Conservation (phyloP, 139 green algal genomes). For the Ettlia oleoabundans region DNA sequence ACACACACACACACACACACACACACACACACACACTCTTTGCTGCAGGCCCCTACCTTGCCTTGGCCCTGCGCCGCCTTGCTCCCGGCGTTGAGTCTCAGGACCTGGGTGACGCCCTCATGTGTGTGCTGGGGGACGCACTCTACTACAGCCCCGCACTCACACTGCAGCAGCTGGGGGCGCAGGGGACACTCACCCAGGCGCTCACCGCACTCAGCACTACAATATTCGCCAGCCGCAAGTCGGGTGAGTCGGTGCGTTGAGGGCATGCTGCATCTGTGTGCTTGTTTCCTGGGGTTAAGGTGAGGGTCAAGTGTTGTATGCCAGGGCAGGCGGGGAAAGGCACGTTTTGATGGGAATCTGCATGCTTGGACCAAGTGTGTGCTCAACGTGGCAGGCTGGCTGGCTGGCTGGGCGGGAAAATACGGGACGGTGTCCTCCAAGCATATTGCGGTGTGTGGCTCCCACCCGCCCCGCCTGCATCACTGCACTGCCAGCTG, state of each 20-base stretch:
- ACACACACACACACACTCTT: neutral
- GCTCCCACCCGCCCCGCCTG: too few relatives aligned
- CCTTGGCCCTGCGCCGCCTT: slow-evolving; percentile 25
- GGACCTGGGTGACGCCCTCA: slow-evolving; percentile 65
- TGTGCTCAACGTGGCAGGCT: too few relatives aligned
- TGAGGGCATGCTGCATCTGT: too few relatives aligned
- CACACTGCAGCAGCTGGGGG: slow-evolving; percentile 66
- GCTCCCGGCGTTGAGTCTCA: slow-evolving; percentile 7
- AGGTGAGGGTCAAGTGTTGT: too few relatives aligned
- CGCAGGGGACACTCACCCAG: slow-evolving; percentile 42
- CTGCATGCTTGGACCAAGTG: too few relatives aligned
- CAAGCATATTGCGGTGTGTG: too few relatives aligned
- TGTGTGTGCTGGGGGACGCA: slow-evolving; percentile 78
- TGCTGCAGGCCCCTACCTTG: slow-evolving; percentile 38
- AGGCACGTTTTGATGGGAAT: too few relatives aligned
- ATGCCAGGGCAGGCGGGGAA: too few relatives aligned
- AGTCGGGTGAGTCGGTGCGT: slow-evolving; percentile 18
- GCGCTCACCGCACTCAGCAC: slow-evolving; percentile 41
- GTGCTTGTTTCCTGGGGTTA: too few relatives aligned
- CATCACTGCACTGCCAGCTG: too few relatives aligned
- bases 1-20: slow-evolving; percentile 42
- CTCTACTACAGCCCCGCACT: slow-evolving; percentile 93
- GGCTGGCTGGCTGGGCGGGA: neutral
- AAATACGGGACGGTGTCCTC: too few relatives aligned
- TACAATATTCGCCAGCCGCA: slow-evolving; percentile 59